phyloP scores from a whole-genome alignment of 352 stramenopile species.

The Globisporangium okanoganense region DNA sequence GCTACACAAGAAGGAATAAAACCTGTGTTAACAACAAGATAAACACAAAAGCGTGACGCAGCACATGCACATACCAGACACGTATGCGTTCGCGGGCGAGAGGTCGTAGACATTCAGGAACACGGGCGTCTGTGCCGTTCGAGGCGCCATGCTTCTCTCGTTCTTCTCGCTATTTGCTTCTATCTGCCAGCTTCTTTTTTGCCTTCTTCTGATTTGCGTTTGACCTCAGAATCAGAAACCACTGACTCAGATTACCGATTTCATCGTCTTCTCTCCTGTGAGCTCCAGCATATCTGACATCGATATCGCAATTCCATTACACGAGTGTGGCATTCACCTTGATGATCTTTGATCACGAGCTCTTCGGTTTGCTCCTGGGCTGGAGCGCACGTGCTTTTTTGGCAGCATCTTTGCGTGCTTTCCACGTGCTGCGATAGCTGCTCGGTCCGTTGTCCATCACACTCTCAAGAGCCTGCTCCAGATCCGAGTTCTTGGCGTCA shows the following conservation, averaged over 20 bases:
- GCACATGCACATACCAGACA: constrained; percentile 33
- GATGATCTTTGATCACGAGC: too few species aligned
- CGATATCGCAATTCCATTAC: too few species aligned
- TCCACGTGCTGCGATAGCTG: constrained; percentile 51
- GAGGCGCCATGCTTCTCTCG: constrained; percentile 35
- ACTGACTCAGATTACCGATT: too few species aligned
- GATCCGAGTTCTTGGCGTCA: constrained; percentile 48
- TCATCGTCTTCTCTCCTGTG: too few species aligned
- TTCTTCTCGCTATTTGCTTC: background rate
- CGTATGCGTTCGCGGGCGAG: constrained; percentile 89
- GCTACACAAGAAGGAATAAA: constrained; percentile 15
- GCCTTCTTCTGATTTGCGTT: background rate
- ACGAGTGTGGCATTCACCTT: too few species aligned
- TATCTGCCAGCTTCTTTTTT: too few species aligned
- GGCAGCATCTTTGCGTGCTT: constrained; percentile 59
- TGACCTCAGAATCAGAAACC: background rate
- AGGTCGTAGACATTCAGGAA: constrained; percentile 93
- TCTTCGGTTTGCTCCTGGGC: constrained; percentile 3
- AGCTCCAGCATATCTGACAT: too few species aligned
- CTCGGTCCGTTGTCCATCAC: constrained; percentile 24
- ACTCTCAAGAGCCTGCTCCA: constrained; percentile 65
- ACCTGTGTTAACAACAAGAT: constrained; percentile 16
- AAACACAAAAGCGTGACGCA: constrained; percentile 4
- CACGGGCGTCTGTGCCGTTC: constrained; percentile 58
- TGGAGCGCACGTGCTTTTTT: constrained; percentile 37